A percentile compares a stretch with the other conserved stretches of the same genome.
Evolutionary conservation across 768 basidiomycete species (phyloP).

Genomic region (Strobilomyces dryophilus): DNA sequence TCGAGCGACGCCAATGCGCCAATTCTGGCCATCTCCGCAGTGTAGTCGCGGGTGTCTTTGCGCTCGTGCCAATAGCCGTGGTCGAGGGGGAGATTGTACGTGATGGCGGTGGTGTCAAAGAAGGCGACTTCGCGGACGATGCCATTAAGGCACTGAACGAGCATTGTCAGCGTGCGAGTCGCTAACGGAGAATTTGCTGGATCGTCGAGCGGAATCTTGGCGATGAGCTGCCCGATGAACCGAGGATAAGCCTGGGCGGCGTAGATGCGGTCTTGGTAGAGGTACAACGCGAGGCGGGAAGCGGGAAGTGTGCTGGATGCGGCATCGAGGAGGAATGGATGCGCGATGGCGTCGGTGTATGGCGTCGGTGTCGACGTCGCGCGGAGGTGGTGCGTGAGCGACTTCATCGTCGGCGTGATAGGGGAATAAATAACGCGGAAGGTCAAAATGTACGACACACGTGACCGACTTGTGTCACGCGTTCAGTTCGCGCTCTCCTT

Average conservation of each 20-base stretch:
- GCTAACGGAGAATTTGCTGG: conserved; percentile 10
- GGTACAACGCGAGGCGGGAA: conserved; percentile 53
- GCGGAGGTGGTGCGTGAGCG: conserved; percentile 32
- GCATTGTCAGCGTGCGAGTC: conserved; percentile 39
- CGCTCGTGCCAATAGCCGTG: conserved; percentile 42
- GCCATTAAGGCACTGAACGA: conserved; percentile 54
- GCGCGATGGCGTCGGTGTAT: conserved; percentile 47
- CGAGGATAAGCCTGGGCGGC: conserved; percentile 71
- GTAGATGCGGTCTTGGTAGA: conserved; percentile 72
- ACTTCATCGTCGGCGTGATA: not conserved
- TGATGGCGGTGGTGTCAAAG: conserved; percentile 49
- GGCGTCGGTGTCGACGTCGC: conserved; percentile 32
- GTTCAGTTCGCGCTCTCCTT: not conserved
- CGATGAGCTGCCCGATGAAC: conserved; percentile 63
- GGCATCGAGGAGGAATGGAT: conserved; percentile 58
- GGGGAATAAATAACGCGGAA: not conserved
- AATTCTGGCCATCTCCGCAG: conserved; percentile 64
- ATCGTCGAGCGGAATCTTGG: conserved; percentile 45
- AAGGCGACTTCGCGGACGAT: conserved; percentile 56
- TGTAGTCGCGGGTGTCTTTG: conserved; percentile 63
- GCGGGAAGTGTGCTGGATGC: conserved; percentile 48
- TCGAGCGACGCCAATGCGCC: conserved; percentile 42
- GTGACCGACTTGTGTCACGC: conserved; percentile 6
- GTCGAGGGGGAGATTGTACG: conserved; percentile 42
- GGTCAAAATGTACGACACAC: conserved; percentile 1